These are phyloP conservation scores for Purpureocillium takamizusanense DNA, from an alignment of 2,329 filamentous ascomycete species.

Conservation along the genomic window DNA sequence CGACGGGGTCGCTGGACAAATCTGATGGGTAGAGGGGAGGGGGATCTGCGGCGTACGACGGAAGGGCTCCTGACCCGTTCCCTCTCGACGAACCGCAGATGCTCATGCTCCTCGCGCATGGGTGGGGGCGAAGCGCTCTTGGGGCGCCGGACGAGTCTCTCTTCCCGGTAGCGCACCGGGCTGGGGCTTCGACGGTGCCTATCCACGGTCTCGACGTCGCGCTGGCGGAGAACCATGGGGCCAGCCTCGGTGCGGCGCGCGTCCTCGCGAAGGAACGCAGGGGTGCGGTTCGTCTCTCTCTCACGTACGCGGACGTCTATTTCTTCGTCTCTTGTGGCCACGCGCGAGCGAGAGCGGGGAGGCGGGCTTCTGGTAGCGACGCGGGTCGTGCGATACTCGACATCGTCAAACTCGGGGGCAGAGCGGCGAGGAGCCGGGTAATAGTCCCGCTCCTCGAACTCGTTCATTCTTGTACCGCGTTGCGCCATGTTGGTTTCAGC, in stretches of 20 bases:
- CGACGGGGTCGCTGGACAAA: conserved; percentile 27
- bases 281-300: conserved; percentile 33
- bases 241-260: conserved; percentile 37
- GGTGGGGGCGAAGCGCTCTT: conserved; percentile 32
- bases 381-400: conserved; percentile 16
- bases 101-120: conserved; percentile 22
- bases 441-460: conserved; percentile 38
- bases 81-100: conserved; percentile 27
- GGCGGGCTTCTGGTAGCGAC: conserved; percentile 16
- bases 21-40: conserved; percentile 20
- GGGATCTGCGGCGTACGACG: conserved; percentile 14
- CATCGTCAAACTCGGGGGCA: conserved; percentile 13
- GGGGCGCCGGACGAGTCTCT: conserved; percentile 31
- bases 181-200: conserved; percentile 35
- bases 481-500: conserved; percentile 8
- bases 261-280: conserved; percentile 43
- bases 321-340: conserved; percentile 19
- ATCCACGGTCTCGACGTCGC: conserved; percentile 47
- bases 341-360: conserved; percentile 12
- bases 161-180: conserved; percentile 31
- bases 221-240: conserved; percentile 43
- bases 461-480: conserved; percentile 16
- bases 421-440: conserved; percentile 27
- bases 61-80: conserved; percentile 30
- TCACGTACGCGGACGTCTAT: conserved; percentile 34